These are phyloP conservation scores for Phytophthora rubi DNA, from an alignment of 352 stramenopile genomes.

Conservation along the genomic window DNA sequence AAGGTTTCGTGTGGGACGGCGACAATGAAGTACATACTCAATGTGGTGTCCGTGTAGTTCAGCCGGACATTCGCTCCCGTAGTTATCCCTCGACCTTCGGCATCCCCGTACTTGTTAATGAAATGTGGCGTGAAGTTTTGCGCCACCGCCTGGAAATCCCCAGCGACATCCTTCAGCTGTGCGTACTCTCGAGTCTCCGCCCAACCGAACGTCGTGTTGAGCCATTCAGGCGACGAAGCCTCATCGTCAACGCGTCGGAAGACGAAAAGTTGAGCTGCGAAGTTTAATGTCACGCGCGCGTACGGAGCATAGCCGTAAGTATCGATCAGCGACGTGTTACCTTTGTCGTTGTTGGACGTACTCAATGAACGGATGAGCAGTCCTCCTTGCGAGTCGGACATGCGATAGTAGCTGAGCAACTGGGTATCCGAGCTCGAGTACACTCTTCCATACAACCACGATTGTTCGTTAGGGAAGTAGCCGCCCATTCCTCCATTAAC, in stretches of 20 bases:
- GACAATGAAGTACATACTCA: slow-evolving; percentile 89
- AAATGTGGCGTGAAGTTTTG: slow-evolving; percentile 64
- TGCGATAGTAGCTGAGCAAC: slow-evolving; percentile 83
- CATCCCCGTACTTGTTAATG: slow-evolving; percentile 82
- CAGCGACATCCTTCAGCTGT: slow-evolving; percentile 62
- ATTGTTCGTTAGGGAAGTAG: slow-evolving; percentile 65
- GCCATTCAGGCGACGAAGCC: slow-evolving; percentile 67
- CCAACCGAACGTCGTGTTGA: slow-evolving; percentile 69
- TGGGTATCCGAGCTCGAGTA: slow-evolving; percentile 72
- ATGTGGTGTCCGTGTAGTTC: slow-evolving; percentile 62
- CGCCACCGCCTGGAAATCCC: slow-evolving; percentile 67
- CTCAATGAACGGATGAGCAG: slow-evolving; percentile 71
- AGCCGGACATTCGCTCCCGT: slow-evolving; percentile 65
- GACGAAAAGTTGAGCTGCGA: slow-evolving; percentile 73
- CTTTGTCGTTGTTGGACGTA: slow-evolving; percentile 79
- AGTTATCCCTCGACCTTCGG: slow-evolving; percentile 58
- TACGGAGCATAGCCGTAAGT: slow-evolving; percentile 68
- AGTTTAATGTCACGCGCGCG: slow-evolving; percentile 79
- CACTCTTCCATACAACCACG: slow-evolving; percentile 71
- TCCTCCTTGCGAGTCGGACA: slow-evolving; percentile 66
- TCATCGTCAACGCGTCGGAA: slow-evolving; percentile 69
- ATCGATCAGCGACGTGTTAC: slow-evolving; percentile 58
- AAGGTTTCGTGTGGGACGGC: slow-evolving; percentile 65
- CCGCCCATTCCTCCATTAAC: slow-evolving; percentile 79
- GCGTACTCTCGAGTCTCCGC: slow-evolving; percentile 67